Conservation (phyloP, 1,284 basidiomycete species). For the Malassezia arunalokei region DNA sequence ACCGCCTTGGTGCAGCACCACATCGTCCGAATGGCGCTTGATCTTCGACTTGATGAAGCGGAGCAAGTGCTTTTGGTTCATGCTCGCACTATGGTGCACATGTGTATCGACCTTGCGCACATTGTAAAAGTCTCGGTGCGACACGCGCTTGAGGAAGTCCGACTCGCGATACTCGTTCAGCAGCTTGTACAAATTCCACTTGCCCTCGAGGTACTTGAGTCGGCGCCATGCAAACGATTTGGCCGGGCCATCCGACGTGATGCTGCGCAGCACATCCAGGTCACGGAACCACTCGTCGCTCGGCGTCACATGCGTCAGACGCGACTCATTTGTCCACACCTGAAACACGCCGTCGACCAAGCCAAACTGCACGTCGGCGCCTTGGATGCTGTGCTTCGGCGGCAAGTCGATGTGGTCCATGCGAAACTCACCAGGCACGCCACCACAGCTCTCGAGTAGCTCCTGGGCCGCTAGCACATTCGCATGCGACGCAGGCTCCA, state of each 20-base stretch:
- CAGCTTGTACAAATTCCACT: conserved; percentile 85
- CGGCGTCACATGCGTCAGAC: conserved; percentile 66
- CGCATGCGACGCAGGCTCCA: conserved; percentile 41
- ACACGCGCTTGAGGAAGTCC: conserved; percentile 78
- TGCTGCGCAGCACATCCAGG: conserved; percentile 60
- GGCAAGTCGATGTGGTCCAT: conserved; percentile 27
- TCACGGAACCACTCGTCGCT: conserved; percentile 92
- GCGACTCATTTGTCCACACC: conserved; percentile 40
- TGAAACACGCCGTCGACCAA: conserved; percentile 42
- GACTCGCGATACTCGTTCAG: conserved; percentile 89
- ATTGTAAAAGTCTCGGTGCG: conserved; percentile 84
- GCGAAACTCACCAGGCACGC: conserved; percentile 37
- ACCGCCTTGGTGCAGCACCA: conserved; percentile 88
- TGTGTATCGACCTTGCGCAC: conserved; percentile 93
- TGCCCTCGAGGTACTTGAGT: conserved; percentile 83
- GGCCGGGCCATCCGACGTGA: conserved; percentile 79
- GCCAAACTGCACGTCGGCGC: conserved; percentile 22
- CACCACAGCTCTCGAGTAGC: conserved; percentile 40
- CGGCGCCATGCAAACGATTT: conserved; percentile 91
- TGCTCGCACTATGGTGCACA: conserved; percentile 93
- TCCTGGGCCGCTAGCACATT: conserved; percentile 40
- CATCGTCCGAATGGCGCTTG: conserved; percentile 75
- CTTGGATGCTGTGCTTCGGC: conserved; percentile 19
- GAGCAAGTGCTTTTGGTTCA: conserved; percentile 99
- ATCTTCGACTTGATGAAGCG: conserved; percentile 98